phyloP scores from a whole-genome alignment of 169 alveolate species.

The Sarcocystis neurona region DNA sequence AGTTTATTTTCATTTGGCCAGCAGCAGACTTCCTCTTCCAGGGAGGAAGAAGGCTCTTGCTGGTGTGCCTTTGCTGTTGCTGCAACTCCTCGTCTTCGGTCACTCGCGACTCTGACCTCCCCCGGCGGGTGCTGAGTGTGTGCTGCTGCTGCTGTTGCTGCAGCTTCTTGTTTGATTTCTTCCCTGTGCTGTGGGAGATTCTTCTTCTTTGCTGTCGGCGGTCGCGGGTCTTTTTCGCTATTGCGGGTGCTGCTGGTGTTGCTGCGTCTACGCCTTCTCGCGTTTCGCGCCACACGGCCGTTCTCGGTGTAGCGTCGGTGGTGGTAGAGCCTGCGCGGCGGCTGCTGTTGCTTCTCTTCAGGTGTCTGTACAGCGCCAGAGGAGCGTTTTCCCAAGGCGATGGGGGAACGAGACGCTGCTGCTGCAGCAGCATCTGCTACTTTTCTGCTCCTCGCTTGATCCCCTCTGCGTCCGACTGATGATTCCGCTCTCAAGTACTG shows the following conservation, averaged over 20 bases:
- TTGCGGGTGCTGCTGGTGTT: not conserved
- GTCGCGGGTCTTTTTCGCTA: not conserved
- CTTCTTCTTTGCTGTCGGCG: not conserved
- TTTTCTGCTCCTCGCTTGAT: conserved; percentile 49
- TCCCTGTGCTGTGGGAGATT: not conserved
- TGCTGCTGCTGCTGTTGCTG: not conserved
- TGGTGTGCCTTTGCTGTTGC: too few species aligned
- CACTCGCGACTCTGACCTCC: too few species aligned
- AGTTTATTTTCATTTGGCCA: too few species aligned
- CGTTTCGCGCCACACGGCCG: not conserved
- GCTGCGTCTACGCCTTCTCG: not conserved
- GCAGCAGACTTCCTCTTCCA: too few species aligned
- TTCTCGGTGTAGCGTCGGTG: not conserved
- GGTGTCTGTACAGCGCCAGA: conserved; percentile 40
- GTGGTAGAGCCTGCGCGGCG: not conserved
- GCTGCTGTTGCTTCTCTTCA: not conserved
- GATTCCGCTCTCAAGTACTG: conserved; percentile 32
- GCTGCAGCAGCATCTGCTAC: conserved; percentile 48
- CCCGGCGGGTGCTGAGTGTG: not conserved
- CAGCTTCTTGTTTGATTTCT: not conserved
- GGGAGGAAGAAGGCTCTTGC: too few species aligned
- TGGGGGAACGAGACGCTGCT: conserved; percentile 54
- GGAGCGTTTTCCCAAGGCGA: conserved; percentile 52
- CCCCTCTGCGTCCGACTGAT: conserved; percentile 53
- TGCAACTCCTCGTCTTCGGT: too few species aligned